Evolutionary conservation across 768 basidiomycete species (phyloP).

Genomic region (Mycena polygramma): DNA sequence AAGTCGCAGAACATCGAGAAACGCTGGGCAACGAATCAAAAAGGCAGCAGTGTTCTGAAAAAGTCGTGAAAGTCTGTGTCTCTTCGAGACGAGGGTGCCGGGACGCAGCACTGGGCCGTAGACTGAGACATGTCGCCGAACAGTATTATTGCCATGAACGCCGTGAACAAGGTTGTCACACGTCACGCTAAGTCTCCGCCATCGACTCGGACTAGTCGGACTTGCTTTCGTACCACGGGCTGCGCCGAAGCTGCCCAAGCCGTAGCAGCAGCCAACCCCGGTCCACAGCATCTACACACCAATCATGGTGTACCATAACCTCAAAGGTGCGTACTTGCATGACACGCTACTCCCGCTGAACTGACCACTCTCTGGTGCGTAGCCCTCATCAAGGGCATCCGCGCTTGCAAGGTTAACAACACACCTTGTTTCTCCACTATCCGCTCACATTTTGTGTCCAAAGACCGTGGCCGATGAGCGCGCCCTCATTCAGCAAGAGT

Average conservation of each 20-base stretch:
- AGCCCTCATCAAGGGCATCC: slow-evolving; percentile 99
- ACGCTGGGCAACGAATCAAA: too few relatives aligned
- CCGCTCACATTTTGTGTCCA: slow-evolving; percentile 39
- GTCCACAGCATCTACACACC: background rate
- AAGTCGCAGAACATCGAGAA: too few relatives aligned
- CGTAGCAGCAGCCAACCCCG: slow-evolving; percentile 19
- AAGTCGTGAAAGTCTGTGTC: too few relatives aligned
- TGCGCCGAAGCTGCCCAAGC: slow-evolving; percentile 19
- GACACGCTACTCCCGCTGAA: slow-evolving; percentile 41
- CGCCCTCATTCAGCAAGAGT: slow-evolving; percentile 96
- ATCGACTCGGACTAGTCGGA: background rate
- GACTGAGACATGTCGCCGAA: too few relatives aligned
- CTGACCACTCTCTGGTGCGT: background rate
- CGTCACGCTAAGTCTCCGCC: background rate
- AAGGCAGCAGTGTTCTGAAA: too few relatives aligned
- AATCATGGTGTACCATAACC: slow-evolving; percentile 85
- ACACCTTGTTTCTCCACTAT: slow-evolving; percentile 32
- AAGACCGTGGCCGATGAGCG: slow-evolving; percentile 99
- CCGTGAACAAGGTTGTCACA: background rate
- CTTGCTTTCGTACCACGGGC: background rate
- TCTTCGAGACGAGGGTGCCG: too few relatives aligned
- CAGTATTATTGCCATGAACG: background rate
- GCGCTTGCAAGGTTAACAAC: slow-evolving; percentile 88
- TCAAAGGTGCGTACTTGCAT: slow-evolving; percentile 70
- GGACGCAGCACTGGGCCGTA: too few relatives aligned